phyloP scores from a whole-genome alignment of 1,284 basidiomycete species.

The Peniophora sp. region DNA sequence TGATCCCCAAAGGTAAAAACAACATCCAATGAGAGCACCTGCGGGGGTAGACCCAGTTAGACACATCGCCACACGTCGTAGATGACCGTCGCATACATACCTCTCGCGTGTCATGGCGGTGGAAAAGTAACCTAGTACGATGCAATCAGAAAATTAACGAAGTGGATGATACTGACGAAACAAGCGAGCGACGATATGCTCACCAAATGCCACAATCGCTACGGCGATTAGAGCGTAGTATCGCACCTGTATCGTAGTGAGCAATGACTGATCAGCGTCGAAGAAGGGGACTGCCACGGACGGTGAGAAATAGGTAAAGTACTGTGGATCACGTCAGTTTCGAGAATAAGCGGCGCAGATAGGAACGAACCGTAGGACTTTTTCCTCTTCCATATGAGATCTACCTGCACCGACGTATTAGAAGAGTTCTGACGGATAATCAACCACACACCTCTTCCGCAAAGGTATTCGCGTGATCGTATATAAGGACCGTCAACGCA shows the following conservation, averaged over 20 bases:
- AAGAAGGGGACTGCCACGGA: background rate
- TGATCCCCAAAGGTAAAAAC: slow-evolving; percentile 7
- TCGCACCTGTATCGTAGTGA: slow-evolving; percentile 4
- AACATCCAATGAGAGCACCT: slow-evolving; percentile 1
- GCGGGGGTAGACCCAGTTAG: too few relatives aligned
- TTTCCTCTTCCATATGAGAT: slow-evolving; percentile 13
- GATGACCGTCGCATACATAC: slow-evolving; percentile 2
- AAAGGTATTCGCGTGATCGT: slow-evolving; percentile 10
- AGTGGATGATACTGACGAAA: background rate
- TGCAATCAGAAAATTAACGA: background rate
- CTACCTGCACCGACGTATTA: slow-evolving; percentile 5
- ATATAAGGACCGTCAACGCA: slow-evolving; percentile 10
- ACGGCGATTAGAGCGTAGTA: slow-evolving; percentile 11
- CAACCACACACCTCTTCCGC: slow-evolving; percentile 7
- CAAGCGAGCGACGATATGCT: background rate
- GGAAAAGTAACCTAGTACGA: slow-evolving; percentile 10
- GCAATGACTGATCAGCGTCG: background rate
- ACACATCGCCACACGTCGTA: too few relatives aligned
- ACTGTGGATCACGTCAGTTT: slow-evolving; percentile 1
- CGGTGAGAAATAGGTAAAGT: slow-evolving; percentile 12
- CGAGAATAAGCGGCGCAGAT: background rate
- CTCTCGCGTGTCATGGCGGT: slow-evolving; percentile 10
- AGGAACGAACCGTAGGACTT: slow-evolving; percentile 10
- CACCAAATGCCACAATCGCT: slow-evolving; percentile 10
- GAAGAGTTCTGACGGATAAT: background rate